phyloP scores from a whole-genome alignment of 495 filamentous ascomycete species.

The Trichocladium uniseriatum region DNA sequence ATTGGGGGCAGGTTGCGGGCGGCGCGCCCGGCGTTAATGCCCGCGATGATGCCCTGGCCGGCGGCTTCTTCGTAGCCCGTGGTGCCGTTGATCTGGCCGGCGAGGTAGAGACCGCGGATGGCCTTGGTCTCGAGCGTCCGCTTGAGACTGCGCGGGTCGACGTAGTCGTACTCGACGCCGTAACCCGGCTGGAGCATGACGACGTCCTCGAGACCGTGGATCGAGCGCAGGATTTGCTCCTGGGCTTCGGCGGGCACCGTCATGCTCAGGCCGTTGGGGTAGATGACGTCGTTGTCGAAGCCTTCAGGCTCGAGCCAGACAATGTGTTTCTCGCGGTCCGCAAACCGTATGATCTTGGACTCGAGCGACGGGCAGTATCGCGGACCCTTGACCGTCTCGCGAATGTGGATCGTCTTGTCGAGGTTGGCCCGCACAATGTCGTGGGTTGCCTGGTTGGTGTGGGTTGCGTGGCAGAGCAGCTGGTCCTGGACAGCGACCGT shows the following conservation, averaged over 20 bases:
- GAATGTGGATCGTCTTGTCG: conserved; percentile 88
- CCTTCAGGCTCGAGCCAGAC: conserved; percentile 98
- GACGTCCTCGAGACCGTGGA: conserved; percentile 79
- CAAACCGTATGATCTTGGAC: conserved; percentile 86
- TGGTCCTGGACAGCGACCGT: conserved; percentile 69
- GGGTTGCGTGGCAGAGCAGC: conserved; percentile 70
- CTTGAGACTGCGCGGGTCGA: conserved; percentile 81
- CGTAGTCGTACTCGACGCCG: conserved; percentile 97
- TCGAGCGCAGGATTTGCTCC: conserved; percentile 70
- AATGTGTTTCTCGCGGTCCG: conserved; percentile 65
- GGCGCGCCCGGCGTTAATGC: conserved; percentile 81
- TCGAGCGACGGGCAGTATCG: conserved; percentile 94
- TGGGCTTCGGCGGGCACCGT: conserved; percentile 84
- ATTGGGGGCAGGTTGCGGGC: conserved; percentile 55
- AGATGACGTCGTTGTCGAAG: conserved; percentile 81
- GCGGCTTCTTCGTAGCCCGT: conserved; percentile 98
- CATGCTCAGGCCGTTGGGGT: conserved; percentile 96
- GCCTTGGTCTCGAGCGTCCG: conserved; percentile 89
- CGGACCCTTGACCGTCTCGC: conserved; percentile 89
- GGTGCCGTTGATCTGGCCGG: conserved; percentile 96
- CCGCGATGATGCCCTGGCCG: conserved; percentile 85
- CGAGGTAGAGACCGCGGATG: conserved; percentile 81
- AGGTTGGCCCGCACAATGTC: conserved; percentile 79
- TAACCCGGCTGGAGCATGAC: conserved; percentile 94
- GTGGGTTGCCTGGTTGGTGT: conserved; percentile 76